These are phyloP conservation scores for Verticillium longisporum DNA, from an alignment of 2,329 filamentous ascomycete species.

Conservation along the genomic window DNA sequence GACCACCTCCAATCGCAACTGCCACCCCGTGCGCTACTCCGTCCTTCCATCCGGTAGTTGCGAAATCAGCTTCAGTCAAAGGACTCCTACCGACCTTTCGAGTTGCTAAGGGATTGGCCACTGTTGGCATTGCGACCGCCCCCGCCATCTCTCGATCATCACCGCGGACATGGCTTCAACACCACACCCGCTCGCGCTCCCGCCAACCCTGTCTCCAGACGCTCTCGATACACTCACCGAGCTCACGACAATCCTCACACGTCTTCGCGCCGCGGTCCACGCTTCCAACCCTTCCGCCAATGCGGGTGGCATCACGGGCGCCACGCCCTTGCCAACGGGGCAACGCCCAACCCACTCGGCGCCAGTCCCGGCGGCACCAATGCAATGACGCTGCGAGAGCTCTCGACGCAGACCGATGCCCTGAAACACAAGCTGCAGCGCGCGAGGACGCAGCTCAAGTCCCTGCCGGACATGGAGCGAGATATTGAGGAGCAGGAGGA, in stretches of 20 bases:
- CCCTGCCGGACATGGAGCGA: conserved; percentile 64
- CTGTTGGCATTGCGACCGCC: background rate
- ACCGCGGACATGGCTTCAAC: background rate
- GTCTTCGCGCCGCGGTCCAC: conserved; percentile 52
- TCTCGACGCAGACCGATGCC: conserved; percentile 69
- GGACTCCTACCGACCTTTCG: background rate
- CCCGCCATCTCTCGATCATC: background rate
- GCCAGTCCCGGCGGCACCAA: conserved; percentile 19
- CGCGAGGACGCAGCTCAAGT: conserved; percentile 59
- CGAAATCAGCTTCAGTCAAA: no score
- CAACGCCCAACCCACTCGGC: conserved; percentile 19
- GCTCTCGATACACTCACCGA: conserved; percentile 81
- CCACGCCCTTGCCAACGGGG: conserved; percentile 24
- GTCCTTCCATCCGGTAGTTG: no score
- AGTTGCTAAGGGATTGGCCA: no score
- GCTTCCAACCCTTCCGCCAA: conserved; percentile 19
- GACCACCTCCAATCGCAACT: background rate
- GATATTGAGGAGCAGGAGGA: conserved; percentile 61
- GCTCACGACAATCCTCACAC: conserved; percentile 69
- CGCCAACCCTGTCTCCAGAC: conserved; percentile 67
- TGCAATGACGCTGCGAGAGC: conserved; percentile 58
- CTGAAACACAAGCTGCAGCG: conserved; percentile 80
- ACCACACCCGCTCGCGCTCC: conserved; percentile 39
- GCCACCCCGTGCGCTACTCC: no score
- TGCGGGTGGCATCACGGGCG: conserved; percentile 29